These are phyloP conservation scores for Begonia masoniana DNA, from an alignment of 306 rosid genomes.

Conservation along the genomic window DNA sequence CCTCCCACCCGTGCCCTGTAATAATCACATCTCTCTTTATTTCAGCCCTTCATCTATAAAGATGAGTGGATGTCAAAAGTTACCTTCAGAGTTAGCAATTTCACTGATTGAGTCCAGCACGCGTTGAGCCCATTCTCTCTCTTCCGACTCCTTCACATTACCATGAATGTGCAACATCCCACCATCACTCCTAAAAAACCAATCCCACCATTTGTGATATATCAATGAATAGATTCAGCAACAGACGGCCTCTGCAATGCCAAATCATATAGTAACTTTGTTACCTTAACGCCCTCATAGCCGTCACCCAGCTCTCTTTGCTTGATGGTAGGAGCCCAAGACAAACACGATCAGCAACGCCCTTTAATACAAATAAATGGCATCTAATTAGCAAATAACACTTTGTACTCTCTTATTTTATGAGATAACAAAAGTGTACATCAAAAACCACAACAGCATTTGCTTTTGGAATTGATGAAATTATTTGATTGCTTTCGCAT, in stretches of 20 bases:
- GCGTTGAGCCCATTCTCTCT: constrained; percentile 43
- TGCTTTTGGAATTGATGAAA: too few species aligned
- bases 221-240: background rate
- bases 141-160: constrained; percentile 70
- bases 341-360: constrained; percentile 84
- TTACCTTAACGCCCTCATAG: constrained; percentile 78
- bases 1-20: constrained; percentile 71
- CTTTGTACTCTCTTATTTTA: too few species aligned
- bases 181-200: constrained; percentile 58
- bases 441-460: too few species aligned
- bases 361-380: constrained; percentile 18
- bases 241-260: too few species aligned
- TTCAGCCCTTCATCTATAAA: too few species aligned
- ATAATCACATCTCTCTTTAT: background rate
- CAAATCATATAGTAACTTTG: too few species aligned
- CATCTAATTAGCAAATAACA: too few species aligned
- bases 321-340: constrained; percentile 93
- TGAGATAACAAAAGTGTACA: too few species aligned
- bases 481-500: constrained; percentile 1
- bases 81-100: constrained; percentile 68
- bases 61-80: too few species aligned
- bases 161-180: constrained; percentile 77
- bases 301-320: constrained; percentile 78
- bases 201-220: constrained; percentile 3
- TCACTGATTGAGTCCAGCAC: constrained; percentile 44